Conservation (phyloP, 2,329 filamentous ascomycete genomes). For the Fusarium stilboides region DNA sequence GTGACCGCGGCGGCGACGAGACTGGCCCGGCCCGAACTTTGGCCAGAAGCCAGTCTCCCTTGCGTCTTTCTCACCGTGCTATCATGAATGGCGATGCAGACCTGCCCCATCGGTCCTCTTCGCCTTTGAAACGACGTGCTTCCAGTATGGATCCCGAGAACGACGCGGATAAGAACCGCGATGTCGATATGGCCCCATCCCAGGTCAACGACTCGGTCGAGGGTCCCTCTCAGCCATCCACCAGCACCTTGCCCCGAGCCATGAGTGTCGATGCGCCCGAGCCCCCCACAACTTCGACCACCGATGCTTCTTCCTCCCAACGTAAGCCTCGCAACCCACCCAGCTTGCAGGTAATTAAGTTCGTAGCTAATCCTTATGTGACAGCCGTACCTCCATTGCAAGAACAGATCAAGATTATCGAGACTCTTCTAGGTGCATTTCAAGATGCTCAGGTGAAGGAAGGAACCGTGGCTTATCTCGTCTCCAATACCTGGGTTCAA, state of each 20-base stretch:
- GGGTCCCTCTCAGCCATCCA: constrained; percentile 31
- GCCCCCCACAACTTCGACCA: constrained; percentile 39
- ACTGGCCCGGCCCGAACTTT: constrained; percentile 57
- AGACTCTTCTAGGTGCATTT: constrained; percentile 70
- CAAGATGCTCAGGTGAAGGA: constrained; percentile 72
- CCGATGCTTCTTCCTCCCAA: constrained; percentile 40
- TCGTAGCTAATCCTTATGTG: constrained; percentile 31
- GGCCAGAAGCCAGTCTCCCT: constrained; percentile 68
- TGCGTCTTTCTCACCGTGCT: constrained; percentile 65
- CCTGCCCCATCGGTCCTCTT: constrained; percentile 72
- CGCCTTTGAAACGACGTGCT: constrained; percentile 74
- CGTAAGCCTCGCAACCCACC: constrained; percentile 46
- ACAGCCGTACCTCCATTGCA: constrained; percentile 57
- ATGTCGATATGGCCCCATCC: constrained; percentile 63
- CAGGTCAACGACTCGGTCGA: constrained; percentile 38
- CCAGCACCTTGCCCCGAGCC: constrained; percentile 53
- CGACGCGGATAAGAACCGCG: constrained; percentile 58
- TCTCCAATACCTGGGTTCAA: constrained; percentile 85
- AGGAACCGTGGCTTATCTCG: constrained; percentile 81
- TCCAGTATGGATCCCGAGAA: constrained; percentile 72
- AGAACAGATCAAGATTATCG: constrained; percentile 81
- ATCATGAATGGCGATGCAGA: constrained; percentile 75
- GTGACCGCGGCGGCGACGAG: constrained; percentile 67
- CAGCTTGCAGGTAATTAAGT: constrained; percentile 1
- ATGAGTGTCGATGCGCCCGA: constrained; percentile 61